Conservation (phyloP, 23 red algal genomes). For the Pyropia haitanensis region DNA sequence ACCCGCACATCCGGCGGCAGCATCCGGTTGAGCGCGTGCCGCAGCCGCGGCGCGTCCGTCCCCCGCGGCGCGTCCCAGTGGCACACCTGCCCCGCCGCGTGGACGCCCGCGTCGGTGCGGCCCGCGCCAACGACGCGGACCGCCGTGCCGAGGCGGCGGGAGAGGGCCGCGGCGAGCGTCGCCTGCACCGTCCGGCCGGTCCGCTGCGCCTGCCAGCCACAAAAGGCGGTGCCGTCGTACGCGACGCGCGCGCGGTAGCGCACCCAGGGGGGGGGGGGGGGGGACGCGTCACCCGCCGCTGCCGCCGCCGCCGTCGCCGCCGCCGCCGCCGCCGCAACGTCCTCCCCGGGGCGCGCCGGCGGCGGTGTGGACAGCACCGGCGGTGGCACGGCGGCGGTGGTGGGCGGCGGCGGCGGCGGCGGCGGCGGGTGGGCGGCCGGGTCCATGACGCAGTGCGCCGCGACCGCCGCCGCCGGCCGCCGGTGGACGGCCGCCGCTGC, state of each 20-base stretch:
- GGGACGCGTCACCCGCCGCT: too few species aligned
- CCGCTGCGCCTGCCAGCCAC: constrained; percentile 79
- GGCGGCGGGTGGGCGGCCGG: too few species aligned
- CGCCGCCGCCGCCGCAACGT: too few species aligned
- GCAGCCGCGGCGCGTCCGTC: neutral
- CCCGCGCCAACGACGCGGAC: constrained; percentile 72
- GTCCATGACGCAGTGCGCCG: too few species aligned
- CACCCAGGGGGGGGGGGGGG: too few species aligned
- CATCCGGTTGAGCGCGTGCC: constrained; percentile 66
- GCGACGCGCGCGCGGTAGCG: constrained; percentile 59
- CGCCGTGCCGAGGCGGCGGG: constrained; percentile 19
- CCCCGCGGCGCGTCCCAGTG: constrained; percentile 73
- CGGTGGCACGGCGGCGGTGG: too few species aligned
- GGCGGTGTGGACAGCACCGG: too few species aligned
- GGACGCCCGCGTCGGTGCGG: constrained; percentile 89
- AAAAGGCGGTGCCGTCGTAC: constrained; percentile 84
- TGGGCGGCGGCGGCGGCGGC: too few species aligned
- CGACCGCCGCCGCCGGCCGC: too few species aligned
- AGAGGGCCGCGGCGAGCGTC: constrained; percentile 42
- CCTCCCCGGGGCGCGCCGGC: too few species aligned
- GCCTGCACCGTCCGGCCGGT: constrained; percentile 43
- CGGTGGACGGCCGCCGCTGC: too few species aligned
- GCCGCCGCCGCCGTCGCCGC: too few species aligned
- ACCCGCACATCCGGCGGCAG: constrained; percentile 64
- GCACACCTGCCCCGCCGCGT: constrained; percentile 74